A percentile compares a stretch with the other conserved stretches of the same genome.
phyloP scores from a whole-genome alignment of 176 grass and related monocot genomes.

The Oryza coarctata region DNA sequence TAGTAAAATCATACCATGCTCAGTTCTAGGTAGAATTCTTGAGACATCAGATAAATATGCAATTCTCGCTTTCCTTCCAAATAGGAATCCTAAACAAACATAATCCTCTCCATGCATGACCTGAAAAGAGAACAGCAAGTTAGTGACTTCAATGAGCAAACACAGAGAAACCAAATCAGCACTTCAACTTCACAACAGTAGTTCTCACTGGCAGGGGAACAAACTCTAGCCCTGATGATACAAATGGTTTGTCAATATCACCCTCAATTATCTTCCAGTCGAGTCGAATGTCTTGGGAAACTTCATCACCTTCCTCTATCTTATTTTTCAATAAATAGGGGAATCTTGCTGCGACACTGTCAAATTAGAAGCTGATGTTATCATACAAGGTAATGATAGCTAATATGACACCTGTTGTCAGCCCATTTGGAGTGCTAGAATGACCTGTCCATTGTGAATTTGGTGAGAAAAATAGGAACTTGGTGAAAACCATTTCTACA shows the following conservation, averaged over 20 bases:
- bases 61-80: constrained; percentile 64
- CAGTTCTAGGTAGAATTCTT: constrained; percentile 67
- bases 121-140: constrained; percentile 22
- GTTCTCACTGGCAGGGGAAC: constrained; percentile 72
- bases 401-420: not conserved
- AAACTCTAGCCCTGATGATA: constrained; percentile 69
- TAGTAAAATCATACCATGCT: constrained; percentile 42
- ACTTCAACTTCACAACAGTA: not conserved
- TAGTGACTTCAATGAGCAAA: not conserved
- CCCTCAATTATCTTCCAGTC: constrained; percentile 83
- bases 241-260: constrained; percentile 57
- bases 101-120: constrained; percentile 90
- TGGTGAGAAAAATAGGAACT: constrained; percentile 73
- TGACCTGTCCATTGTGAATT: constrained; percentile 85
- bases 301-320: constrained; percentile 53
- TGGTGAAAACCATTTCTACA: constrained; percentile 37
- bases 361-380: not conserved
- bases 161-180: not conserved
- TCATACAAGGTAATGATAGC: not conserved
- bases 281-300: constrained; percentile 41
- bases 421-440: not conserved
- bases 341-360: constrained; percentile 67
- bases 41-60: constrained; percentile 93
- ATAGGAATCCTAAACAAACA: constrained; percentile 82
- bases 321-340: constrained; percentile 64